These are phyloP conservation scores for Crithidia fasciculata DNA, from an alignment of 208 protist genomes.

Conservation along the genomic window DNA sequence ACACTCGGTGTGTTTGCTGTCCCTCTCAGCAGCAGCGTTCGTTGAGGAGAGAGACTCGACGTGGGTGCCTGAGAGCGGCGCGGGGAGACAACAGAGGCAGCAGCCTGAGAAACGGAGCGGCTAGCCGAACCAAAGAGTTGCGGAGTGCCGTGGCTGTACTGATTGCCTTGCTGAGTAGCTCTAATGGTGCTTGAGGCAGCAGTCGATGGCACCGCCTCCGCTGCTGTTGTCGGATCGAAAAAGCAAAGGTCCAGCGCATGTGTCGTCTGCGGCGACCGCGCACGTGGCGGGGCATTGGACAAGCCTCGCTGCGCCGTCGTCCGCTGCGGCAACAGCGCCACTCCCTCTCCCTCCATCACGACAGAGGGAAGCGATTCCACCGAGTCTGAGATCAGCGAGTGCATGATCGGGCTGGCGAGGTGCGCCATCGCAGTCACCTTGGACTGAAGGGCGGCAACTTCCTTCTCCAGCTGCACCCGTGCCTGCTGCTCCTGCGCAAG, in stretches of 20 bases:
- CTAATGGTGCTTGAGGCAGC: neutral
- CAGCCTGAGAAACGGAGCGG: neutral
- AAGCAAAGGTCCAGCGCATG: conserved; percentile 32
- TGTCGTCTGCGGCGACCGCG: conserved; percentile 29
- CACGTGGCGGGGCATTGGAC: conserved; percentile 15
- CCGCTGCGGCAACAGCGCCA: neutral
- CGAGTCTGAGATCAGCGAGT: neutral
- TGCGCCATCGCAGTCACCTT: conserved; percentile 18
- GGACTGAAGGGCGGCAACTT: conserved; percentile 11
- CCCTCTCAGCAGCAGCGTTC: too few relatives aligned
- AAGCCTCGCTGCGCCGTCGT: neutral
- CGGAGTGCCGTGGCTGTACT: neutral
- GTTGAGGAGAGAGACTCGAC: neutral
- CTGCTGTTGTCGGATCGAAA: conserved; percentile 34
- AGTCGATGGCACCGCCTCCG: neutral
- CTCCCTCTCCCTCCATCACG: too few relatives aligned
- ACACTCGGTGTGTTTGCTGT: too few relatives aligned
- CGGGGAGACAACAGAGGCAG: neutral
- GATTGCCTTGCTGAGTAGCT: too few relatives aligned
- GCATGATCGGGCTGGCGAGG: neutral
- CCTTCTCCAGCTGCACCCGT: conserved; percentile 17
- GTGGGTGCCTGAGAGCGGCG: neutral
- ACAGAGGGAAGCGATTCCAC: neutral
- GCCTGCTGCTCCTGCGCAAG: conserved; percentile 3
- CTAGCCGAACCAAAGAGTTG: neutral